These are phyloP conservation scores for Aspergillus puulaauensis DNA, from an alignment of 2,329 filamentous ascomycete genomes.

Conservation along the genomic window DNA sequence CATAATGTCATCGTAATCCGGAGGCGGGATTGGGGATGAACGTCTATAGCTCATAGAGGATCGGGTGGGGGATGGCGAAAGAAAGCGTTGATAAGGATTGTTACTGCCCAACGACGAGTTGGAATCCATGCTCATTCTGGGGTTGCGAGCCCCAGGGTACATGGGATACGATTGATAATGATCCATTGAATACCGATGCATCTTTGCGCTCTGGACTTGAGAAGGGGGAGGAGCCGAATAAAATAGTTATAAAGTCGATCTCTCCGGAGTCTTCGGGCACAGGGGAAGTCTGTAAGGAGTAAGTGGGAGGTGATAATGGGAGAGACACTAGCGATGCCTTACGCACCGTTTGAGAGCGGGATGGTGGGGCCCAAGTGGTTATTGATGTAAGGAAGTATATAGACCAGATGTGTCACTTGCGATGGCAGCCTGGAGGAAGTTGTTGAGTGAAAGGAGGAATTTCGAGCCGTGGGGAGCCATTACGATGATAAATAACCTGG, in stretches of 20 bases:
- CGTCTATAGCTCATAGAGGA: conserved; percentile 17
- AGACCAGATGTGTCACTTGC: background rate
- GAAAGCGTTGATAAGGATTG: conserved; percentile 29
- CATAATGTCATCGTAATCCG: conserved; percentile 24
- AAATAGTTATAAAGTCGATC: background rate
- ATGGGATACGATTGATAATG: conserved; percentile 12
- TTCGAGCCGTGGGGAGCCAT: background rate
- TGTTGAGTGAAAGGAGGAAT: background rate
- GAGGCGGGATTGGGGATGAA: conserved; percentile 24
- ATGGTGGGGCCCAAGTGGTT: conserved; percentile 9
- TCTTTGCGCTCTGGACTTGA: background rate
- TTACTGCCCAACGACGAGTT: conserved; percentile 15
- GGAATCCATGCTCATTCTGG: conserved; percentile 15
- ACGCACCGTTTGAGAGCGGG: conserved; percentile 14
- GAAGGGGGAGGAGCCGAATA: background rate
- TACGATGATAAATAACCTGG: background rate
- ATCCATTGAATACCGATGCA: conserved; percentile 7
- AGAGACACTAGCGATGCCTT: conserved; percentile 15
- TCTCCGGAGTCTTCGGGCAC: background rate
- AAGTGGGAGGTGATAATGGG: conserved; percentile 18
- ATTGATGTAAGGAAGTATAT: conserved; percentile 3
- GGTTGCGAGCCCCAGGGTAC: conserved; percentile 17
- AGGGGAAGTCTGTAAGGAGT: conserved; percentile 9
- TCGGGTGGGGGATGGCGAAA: conserved; percentile 24
- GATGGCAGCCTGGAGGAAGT: background rate